Base-by-base conservation (phyloP, 352 stramenopile genomes). In the Globisporangium emineosum region DNA sequence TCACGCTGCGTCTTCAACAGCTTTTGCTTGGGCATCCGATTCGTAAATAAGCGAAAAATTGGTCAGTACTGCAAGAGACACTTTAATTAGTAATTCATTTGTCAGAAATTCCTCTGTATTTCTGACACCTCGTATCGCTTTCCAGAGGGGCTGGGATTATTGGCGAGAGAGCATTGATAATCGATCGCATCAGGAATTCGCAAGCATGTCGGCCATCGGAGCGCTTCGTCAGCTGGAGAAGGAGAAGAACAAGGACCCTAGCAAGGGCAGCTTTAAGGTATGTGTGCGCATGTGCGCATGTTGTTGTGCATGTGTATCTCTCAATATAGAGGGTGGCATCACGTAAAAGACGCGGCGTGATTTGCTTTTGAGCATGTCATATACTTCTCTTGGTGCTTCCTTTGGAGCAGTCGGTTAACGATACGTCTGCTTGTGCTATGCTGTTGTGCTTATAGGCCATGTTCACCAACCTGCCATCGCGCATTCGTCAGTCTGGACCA, bases 221-320 rank as follows among this genome's bases (percentile, higher is more conserved):
- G 81, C 81, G 67, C 72, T 95, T 63, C 83, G 85, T 60, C 75
- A 95, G 62, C 77, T 95, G 45, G 86, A 93, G 73, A 91, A 93
- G 74, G 77, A 92, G 70, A 91, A 92, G 71, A 86, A 67, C 71
- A 82, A 93, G 72, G 78, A 75, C 53, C 62, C 76, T 4, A 78
- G 79, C 63, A 87, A 89, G 32, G 67, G 66, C 35, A 75, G 82
- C 54, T 54, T 90, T 29, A 89, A 84, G 79, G 80, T 90, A 40
- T 23, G 62, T 29, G 42, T 52, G 51, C 29, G 27, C 6, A 9
- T 12, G 29, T 40, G 50, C 29, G 23, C 15, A 6, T 32, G 45
- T 10, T 30, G 30, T 8, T 35, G 23, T 17, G 19, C 29, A 5
- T 21, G 5, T 37, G 19, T 45, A 50, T 25, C 10, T 23, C 3